Evolutionary conservation across 169 alveolate species (phyloP).

Genomic region (Babesia gibsoni): DNA sequence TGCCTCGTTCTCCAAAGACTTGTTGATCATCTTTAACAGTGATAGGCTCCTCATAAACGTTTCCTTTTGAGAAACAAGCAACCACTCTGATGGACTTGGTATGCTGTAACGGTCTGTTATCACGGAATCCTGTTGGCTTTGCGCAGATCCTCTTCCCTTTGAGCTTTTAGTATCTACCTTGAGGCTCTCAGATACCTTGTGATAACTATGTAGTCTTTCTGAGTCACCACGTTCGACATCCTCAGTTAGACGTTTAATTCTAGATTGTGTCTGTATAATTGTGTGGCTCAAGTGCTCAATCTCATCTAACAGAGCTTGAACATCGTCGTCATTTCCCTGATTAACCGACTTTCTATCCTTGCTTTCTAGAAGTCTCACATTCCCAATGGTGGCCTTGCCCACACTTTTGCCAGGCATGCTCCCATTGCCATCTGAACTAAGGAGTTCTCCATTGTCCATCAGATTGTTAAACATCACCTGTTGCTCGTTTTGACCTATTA

Average conservation of each 20-base stretch:
- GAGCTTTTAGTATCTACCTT: neutral
- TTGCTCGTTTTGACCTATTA: conserved; percentile 25
- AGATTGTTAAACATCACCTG: conserved; percentile 14
- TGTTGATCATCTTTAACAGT: conserved; percentile 19
- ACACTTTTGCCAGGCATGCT: no score
- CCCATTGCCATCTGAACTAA: no score
- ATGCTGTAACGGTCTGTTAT: neutral
- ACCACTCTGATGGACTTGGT: conserved; percentile 44
- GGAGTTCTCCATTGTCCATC: conserved; percentile 15
- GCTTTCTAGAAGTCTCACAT: no score
- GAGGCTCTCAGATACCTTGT: conserved; percentile 1
- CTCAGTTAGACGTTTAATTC: conserved; percentile 9
- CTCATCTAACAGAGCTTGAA: neutral
- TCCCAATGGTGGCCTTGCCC: no score
- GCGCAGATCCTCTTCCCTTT: neutral
- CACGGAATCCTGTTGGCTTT: neutral
- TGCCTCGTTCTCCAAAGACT: conserved; percentile 14
- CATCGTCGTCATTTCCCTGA: neutral
- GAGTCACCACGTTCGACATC: conserved; percentile 21
- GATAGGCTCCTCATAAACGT: conserved; percentile 30
- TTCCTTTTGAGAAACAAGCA: conserved; percentile 19
- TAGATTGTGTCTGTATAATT: conserved; percentile 18
- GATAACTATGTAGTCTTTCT: conserved; percentile 8
- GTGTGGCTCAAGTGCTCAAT: neutral
- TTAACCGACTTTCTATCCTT: neutral